Conservation (phyloP, 306 rosid genomes). For the Vachellia pachyceras region DNA sequence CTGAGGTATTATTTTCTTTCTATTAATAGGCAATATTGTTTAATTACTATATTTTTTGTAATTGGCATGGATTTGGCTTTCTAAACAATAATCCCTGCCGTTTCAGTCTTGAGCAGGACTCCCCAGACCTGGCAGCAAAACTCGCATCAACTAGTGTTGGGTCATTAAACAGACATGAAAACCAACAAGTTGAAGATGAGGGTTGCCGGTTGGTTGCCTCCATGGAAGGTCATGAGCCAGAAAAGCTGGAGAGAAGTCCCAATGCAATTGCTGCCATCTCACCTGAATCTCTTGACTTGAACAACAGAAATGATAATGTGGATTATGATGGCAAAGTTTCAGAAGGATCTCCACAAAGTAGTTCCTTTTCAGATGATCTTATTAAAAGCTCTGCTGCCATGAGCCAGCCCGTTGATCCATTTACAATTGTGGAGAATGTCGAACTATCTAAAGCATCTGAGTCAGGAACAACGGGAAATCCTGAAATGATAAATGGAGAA, state of each 20-base stretch:
- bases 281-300: slow-evolving; percentile 44
- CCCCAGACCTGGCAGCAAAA: slow-evolving; percentile 46
- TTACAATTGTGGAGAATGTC: slow-evolving; percentile 51
- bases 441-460: slow-evolving; percentile 33
- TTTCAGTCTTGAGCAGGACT: slow-evolving; percentile 85
- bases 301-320: slow-evolving; percentile 46
- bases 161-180: slow-evolving; percentile 38
- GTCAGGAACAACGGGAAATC: slow-evolving; percentile 36
- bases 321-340: slow-evolving; percentile 46
- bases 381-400: slow-evolving; percentile 35
- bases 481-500: slow-evolving; percentile 34
- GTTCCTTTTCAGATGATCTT: slow-evolving; percentile 44
- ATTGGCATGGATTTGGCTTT: slow-evolving; percentile 18
- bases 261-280: slow-evolving; percentile 49
- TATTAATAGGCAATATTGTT: slow-evolving; percentile 7
- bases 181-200: slow-evolving; percentile 51
- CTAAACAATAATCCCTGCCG: slow-evolving; percentile 42
- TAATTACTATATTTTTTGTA: slow-evolving; percentile 13
- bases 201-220: slow-evolving; percentile 49
- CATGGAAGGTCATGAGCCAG: slow-evolving; percentile 44
- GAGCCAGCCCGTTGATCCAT: slow-evolving; percentile 38
- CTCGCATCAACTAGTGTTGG: slow-evolving; percentile 27
- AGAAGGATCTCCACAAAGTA: slow-evolving; percentile 43
- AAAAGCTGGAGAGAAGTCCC: slow-evolving; percentile 51
- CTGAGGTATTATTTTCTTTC: slow-evolving; percentile 62